These are phyloP conservation scores for Calonectria ilicicola DNA, from an alignment of 2,329 filamentous ascomycete species.

Conservation along the genomic window DNA sequence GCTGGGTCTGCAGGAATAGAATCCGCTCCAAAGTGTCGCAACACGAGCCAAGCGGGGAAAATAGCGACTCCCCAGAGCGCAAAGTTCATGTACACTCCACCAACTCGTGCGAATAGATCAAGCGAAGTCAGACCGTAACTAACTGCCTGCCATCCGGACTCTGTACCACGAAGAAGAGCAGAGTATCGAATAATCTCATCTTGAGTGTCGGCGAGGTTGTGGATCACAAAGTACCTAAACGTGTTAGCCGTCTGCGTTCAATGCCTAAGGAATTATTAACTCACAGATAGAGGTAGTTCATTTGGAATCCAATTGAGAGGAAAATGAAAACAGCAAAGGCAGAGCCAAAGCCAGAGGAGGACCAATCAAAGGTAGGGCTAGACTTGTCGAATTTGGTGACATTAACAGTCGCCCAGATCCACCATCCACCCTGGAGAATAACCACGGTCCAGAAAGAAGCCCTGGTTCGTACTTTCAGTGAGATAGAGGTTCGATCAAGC, in stretches of 20 bases:
- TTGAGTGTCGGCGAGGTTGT: conserved; percentile 71
- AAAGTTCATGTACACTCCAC: conserved; percentile 78
- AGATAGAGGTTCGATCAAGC: conserved; percentile 68
- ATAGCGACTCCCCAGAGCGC: conserved; percentile 74
- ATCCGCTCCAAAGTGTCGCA: conserved; percentile 56
- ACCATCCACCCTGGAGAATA: conserved; percentile 75
- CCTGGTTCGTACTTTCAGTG: conserved; percentile 66
- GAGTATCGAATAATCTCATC: conserved; percentile 76
- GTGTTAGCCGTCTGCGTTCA: neutral
- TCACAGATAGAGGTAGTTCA: conserved; percentile 79
- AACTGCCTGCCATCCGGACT: conserved; percentile 79
- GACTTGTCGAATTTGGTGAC: conserved; percentile 70
- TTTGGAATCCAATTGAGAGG: conserved; percentile 74
- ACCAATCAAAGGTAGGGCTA: conserved; percentile 75
- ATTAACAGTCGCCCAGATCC: conserved; percentile 77
- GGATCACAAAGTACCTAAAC: conserved; percentile 75
- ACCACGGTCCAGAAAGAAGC: conserved; percentile 66
- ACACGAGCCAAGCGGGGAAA: conserved; percentile 74
- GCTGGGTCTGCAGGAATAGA: conserved; percentile 8
- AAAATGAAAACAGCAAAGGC: conserved; percentile 77
- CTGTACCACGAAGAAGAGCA: conserved; percentile 75
- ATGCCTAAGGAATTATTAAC: conserved; percentile 32
- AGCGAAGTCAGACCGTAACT: conserved; percentile 75
- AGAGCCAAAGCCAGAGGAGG: conserved; percentile 70
- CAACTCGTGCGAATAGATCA: conserved; percentile 72